Evolutionary conservation across 306 rosid species (phyloP).

Genomic region (Cucurbita moschata): DNA sequence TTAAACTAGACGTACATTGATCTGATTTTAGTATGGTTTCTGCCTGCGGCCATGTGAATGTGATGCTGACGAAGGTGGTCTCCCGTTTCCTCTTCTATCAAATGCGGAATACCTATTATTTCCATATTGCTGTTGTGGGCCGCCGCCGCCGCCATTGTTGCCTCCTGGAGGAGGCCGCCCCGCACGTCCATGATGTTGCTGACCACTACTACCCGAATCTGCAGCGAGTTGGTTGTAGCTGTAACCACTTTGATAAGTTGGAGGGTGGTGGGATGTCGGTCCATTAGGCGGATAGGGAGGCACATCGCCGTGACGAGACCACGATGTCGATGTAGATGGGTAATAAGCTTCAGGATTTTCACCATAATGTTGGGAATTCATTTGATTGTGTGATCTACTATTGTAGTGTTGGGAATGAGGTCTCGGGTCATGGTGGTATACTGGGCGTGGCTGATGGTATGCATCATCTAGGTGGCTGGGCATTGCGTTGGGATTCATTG

Average conservation of each 20-base stretch:
- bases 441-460: conserved; percentile 6
- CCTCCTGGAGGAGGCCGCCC: neutral
- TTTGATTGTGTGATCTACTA: conserved; percentile 24
- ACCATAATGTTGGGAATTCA: conserved; percentile 15
- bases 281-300: conserved; percentile 15
- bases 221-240: conserved; percentile 21
- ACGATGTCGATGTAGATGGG: conserved; percentile 13
- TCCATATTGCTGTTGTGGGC: conserved; percentile 23
- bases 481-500: neutral
- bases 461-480: neutral
- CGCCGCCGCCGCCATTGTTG: conserved; percentile 18
- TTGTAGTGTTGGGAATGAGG: conserved; percentile 14
- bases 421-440: neutral
- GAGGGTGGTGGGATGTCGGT: conserved; percentile 5
- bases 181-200: neutral
- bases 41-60: conserved; percentile 29
- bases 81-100: conserved; percentile 36
- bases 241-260: conserved; percentile 21
- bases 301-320: conserved; percentile 21
- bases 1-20: neutral
- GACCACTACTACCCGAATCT: conserved; percentile 7
- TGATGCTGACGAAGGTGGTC: conserved; percentile 38
- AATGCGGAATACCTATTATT: conserved; percentile 47
- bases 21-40: neutral
- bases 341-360: conserved; percentile 15